Evolutionary conservation across 2,329 filamentous ascomycete species (phyloP), one percentile per base, ranked within the genome.

Genomic region (Lecanoromycetidae sp.): DNA sequence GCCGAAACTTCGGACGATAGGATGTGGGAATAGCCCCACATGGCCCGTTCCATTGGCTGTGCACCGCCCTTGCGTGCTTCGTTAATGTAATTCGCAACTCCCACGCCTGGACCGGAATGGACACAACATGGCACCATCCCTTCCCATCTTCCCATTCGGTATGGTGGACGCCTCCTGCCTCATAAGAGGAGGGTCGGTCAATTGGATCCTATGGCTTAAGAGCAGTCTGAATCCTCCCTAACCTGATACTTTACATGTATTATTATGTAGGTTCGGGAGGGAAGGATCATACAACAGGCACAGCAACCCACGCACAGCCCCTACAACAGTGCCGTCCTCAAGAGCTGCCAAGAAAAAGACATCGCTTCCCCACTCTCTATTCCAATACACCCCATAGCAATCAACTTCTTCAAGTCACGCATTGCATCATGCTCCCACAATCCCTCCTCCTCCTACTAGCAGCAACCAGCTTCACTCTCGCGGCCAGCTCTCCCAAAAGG

Each of bases 41-140:
- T 41, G 38, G 10, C 13, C 9, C 3, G 15, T 37, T 34, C 12
- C 15, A 48, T 48, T 48, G 46, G 46, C 13, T 35, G 8, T 9
- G 42, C n/a, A n/a, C 39, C 39, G 37, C 27, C 19, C 15, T 27
- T 20, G 29, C 41, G 23, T 26, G 29, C 41, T 20, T 44, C 41
- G 36, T 6, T 6, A 12, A 8, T 8, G 15, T 23, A 27, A 6
- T n/a, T n/a, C n/a, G n/a, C 20, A n/a, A 38, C 17, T 23, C 13
- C 7, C 29, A 30, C 4, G 17, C 19, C n/a, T 19, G 19, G 20
- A 25, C 8, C 3, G 17, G 17, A 22, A 6, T 1, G 36, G 22
- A 39, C 17, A 39, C 29, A 26, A 26, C 23, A 6, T 17, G 5
- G n/a, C n/a, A n/a, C n/a, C n/a, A n/a, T 3, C 7, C 4, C n/a